Evolutionary conservation across 805 yeast genomes (phyloP), one percentile per base, ranked within the genome.

Genomic region (Dipodascopsis uninucleata): DNA sequence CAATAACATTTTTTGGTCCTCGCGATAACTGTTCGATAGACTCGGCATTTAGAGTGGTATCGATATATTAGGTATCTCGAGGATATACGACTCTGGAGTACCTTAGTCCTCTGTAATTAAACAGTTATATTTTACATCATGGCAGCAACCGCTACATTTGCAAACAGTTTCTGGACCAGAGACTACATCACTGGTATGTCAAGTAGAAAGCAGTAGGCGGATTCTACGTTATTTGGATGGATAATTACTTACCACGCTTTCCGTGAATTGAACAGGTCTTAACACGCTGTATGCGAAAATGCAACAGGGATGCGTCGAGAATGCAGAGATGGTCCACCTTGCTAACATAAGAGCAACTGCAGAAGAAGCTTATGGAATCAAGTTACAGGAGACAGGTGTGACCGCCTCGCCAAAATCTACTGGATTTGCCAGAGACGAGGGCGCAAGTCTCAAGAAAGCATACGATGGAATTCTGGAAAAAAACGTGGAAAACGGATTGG

Each of bases 91-190:
- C n/a, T 40, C 23, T 39, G 36, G 26, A 16, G 23, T 39, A 22
- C 32, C 14, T 23, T n/a, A 20, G 12, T 17, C 14, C 32, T 10
- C 24, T 9, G 12, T 17, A 36, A 12, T 23, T 8, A 21, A 12
- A 17, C 35, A n/a, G 29, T 2, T 10, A n/a, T 32, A 10, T 14
- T 10, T n/a, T 32, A 10, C 36, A 35, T 8, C 37, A 9, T 14
- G n/a, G 37, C 18, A 32, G 33, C 37, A 21, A 39, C 33, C 39
- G 5, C 42, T 10, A 37, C 39, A 8, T 82, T 84, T 66, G 78
- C 85, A 3, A 86, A 82, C 55, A 77, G 80, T 56, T 84, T 84
- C 65, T 84, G 94, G 94, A 72, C 87, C 5, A 70, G 69, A 23
- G 89, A 82, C 59, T 78, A 80, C 58, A 66, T 71, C 10, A 65